phyloP scores from a whole-genome alignment of 805 yeast species.

The Hanseniaspora guilliermondii region DNA sequence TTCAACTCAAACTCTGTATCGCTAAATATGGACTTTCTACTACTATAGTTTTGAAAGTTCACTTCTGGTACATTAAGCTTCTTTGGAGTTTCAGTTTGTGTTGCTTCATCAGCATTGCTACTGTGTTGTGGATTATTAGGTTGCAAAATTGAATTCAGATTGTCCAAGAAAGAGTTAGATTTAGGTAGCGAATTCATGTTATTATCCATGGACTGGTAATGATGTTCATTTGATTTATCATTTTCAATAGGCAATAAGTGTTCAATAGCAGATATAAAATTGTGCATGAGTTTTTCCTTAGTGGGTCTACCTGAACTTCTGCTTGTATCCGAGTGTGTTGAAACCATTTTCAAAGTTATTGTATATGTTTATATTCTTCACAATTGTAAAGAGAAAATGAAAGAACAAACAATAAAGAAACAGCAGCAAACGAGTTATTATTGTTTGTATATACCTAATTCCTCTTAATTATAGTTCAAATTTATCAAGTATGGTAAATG shows the following conservation, averaged over 20 bases:
- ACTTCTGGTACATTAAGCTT: not conserved
- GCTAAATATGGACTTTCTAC: conserved; percentile 4
- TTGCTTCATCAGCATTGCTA: not conserved
- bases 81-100: not conserved
- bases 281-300: conserved; percentile 6
- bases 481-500: too few species aligned
- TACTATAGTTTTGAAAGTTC: not conserved
- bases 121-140: not conserved
- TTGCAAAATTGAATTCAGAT: conserved; percentile 2
- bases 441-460: too few species aligned
- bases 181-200: not conserved
- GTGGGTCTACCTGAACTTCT: not conserved
- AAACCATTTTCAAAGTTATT: not conserved
- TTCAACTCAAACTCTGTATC: conserved; percentile 1
- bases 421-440: too few species aligned
- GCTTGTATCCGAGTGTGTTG: not conserved
- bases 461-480: too few species aligned
- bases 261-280: conserved; percentile 9
- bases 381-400: too few species aligned
- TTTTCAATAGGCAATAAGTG: conserved; percentile 7
- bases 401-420: too few species aligned
- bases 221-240: not conserved
- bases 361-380: not conserved
- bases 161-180: not conserved
- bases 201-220: not conserved